Evolutionary conservation across 164 flowering plant genomes (phyloP).

Genomic region (Aristolochia fimbriata): DNA sequence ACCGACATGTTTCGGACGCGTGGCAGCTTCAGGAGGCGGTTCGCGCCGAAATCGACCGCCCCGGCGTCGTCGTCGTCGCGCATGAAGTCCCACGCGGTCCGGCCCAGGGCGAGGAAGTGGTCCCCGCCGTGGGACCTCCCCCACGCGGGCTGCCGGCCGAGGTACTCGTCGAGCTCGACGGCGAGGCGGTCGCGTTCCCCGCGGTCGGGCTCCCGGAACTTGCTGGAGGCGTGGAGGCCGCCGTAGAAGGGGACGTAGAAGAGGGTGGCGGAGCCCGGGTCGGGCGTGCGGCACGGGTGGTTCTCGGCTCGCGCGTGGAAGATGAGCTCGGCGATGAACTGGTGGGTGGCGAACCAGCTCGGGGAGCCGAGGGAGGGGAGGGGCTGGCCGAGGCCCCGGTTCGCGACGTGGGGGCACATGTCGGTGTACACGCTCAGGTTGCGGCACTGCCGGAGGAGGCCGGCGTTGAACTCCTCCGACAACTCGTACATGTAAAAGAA

Average conservation of each 20-base stretch:
- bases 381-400: constrained; percentile 43
- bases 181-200: constrained; percentile 27
- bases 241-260: constrained; percentile 32
- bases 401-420: constrained; percentile 52
- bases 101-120: constrained; percentile 49
- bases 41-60: constrained; percentile 42
- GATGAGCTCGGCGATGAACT: constrained; percentile 49
- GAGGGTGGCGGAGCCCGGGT: constrained; percentile 10
- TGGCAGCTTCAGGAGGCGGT: constrained; percentile 22
- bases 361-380: constrained; percentile 2
- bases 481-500: constrained; percentile 32
- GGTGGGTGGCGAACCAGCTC: constrained; percentile 48
- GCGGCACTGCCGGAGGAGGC: constrained; percentile 28
- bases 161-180: constrained; percentile 21
- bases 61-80: constrained; percentile 20
- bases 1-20: constrained; percentile 43
- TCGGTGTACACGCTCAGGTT: constrained; percentile 36
- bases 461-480: constrained; percentile 37
- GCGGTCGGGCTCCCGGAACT: constrained; percentile 27
- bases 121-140: constrained; percentile 26
- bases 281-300: constrained; percentile 23
- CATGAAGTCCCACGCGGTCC: constrained; percentile 71
- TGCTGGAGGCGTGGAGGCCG: constrained; percentile 36
- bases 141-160: constrained; percentile 31
- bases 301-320: constrained; percentile 30